Base-by-base conservation (phyloP, 306 rosid genomes). In the Abrus precatorius region DNA sequence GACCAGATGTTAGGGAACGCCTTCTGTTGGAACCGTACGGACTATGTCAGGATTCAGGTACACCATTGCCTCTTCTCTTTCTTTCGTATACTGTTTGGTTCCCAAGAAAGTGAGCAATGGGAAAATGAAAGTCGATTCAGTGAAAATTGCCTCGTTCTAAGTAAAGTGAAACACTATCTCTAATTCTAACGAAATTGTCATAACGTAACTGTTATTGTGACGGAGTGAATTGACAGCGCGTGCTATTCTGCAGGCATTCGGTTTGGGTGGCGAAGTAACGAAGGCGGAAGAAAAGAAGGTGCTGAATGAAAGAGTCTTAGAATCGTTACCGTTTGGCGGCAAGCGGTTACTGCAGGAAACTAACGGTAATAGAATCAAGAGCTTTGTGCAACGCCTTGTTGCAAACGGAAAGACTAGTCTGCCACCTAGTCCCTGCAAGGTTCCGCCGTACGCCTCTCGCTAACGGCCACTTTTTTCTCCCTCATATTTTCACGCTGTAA, bases 1-100 rank as follows among this genome's bases (percentile, higher is more conserved):
- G 99, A 95, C 85, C 99, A 95, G 80, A 91, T 95, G 98, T 14
- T 95, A 1, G 99, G 98, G 27, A 95, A 95, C 84, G 97, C 99
- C 6, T 95, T 95, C 92, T 86, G 98, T 82, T 95, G 97, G 95
- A 95, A 91, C 74, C 97, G 94, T 67, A 82, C 89, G 63, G 97
- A 95, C 74, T 95, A 95, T 85, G 91, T 93, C 20, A 90, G 99
- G 74, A 93, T 95, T 80, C 99, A 95, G 97, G 99, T 95, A 77
- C 29, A n/a, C 49, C 52, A 62, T 45, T 29, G 5, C 0, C 32
- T 54, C 69, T 72, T 34, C 61, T 29, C 47, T 10, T 45, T 45
- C 45, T 10, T 32, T 8, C 5, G 49, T 34, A 14, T 48, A 70
- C 63, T 81, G 85, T 81, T 87, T 87, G 88, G 82, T 74, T 91